Conservation (phyloP, 345 rosid species). For the Firmiana major region DNA sequence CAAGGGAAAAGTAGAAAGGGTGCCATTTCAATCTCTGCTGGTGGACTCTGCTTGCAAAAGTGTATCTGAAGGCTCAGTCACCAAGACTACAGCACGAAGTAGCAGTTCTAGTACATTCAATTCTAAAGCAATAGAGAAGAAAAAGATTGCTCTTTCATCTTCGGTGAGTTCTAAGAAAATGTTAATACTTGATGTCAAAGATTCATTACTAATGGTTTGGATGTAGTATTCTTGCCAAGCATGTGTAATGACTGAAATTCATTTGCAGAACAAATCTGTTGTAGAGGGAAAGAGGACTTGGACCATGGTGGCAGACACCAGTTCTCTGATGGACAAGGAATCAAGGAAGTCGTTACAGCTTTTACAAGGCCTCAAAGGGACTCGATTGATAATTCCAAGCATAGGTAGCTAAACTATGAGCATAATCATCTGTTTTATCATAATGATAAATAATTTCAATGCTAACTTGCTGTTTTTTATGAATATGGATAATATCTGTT, state of each 20-base stretch:
- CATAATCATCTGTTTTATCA: not conserved
- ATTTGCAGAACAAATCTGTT: conserved; percentile 41
- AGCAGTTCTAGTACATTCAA: conserved; percentile 28
- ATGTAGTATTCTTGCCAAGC: not conserved
- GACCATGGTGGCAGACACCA: conserved; percentile 69
- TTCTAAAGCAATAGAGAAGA: conserved; percentile 18
- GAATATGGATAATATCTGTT: not conserved
- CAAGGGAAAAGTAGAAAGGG: conserved; percentile 41
- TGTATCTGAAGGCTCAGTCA: conserved; percentile 28
- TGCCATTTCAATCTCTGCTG: conserved; percentile 52
- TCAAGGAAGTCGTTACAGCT: conserved; percentile 71
- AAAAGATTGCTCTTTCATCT: conserved; percentile 27
- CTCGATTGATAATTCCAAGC: conserved; percentile 65
- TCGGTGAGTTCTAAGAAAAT: conserved; percentile 37
- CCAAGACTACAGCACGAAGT: conserved; percentile 28
- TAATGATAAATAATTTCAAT: not conserved
- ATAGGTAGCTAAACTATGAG: conserved; percentile 43
- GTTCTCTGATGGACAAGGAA: conserved; percentile 62
- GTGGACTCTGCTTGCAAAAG: conserved; percentile 29
- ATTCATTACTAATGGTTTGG: not conserved
- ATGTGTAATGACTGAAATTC: conserved; percentile 12
- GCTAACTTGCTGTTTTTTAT: not conserved
- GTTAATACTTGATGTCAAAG: not conserved
- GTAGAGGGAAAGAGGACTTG: conserved; percentile 50
- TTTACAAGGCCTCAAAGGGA: conserved; percentile 84